These are phyloP conservation scores for Acorus calamus DNA, from an alignment of 106 monocot species.

Conservation along the genomic window DNA sequence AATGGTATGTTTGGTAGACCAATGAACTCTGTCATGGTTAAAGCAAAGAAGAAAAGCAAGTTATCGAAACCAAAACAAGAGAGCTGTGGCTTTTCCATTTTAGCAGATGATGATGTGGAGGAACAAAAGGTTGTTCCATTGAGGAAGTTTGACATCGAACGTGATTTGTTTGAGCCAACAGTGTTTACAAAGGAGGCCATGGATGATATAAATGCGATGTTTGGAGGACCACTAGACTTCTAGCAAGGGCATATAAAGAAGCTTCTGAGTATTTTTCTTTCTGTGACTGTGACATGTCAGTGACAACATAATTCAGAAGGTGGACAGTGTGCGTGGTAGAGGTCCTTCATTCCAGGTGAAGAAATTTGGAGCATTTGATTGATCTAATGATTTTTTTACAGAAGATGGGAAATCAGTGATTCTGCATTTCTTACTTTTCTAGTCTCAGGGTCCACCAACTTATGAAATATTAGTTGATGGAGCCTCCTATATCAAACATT, in stretches of 20 bases:
- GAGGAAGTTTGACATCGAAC: constrained; percentile 2
- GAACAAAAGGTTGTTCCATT: constrained; percentile 8
- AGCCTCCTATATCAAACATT: too few species aligned
- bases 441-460: too few species aligned
- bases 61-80: constrained; percentile 8
- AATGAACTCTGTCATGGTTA: constrained; percentile 29
- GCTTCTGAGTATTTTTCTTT: background rate
- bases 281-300: too few species aligned
- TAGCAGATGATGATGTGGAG: constrained; percentile 45
- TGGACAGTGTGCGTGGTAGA: background rate
- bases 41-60: constrained; percentile 24
- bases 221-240: constrained; percentile 74
- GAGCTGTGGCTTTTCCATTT: constrained; percentile 38
- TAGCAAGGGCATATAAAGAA: constrained; percentile 8
- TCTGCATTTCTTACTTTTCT: too few species aligned
- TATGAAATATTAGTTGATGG: too few species aligned
- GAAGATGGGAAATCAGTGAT: too few species aligned
- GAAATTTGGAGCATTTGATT: too few species aligned
- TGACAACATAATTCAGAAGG: background rate
- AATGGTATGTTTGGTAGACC: constrained; percentile 86
- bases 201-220: constrained; percentile 84
- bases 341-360: too few species aligned
- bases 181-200: constrained; percentile 71
- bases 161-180: constrained; percentile 76
- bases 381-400: too few species aligned